Evolutionary conservation across 1,139 yeast genomes (phyloP), one percentile per base, ranked within the genome.

Genomic region (Waltiozyma sp.): DNA sequence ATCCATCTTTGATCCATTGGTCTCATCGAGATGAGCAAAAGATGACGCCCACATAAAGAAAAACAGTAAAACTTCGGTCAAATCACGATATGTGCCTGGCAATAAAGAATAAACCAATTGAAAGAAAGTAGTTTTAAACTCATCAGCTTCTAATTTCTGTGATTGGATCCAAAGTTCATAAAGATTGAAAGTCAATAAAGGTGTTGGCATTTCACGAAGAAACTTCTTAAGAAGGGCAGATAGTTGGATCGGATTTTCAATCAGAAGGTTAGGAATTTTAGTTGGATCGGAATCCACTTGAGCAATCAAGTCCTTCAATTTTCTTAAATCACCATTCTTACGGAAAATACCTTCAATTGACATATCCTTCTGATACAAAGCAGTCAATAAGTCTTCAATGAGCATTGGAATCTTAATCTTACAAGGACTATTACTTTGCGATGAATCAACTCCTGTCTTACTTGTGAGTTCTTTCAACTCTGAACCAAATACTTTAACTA

Each of bases 31-130:
- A 53, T 86, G 91, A 1, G 97, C 85, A 64, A 93, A 93, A 6
- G 97, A 86, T 0, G 97, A 89, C 2, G 89, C 94, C 97, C 98
- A 91, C 61, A 81, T 81, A 60, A 93, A 75, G 61, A 93, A 93
- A 49, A 81, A 80, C 34, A 89, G 69, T 42, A 93, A 66, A 5
- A 89, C 96, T 59, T 93, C 98, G 43, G 89, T 70, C 42, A 87
- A 72, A 59, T 88, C 95, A 43, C 98, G 74, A 58, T 89, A 86
- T 23, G 79, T 72, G 47, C 81, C 70, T 1, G 97, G 97, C 38
- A 93, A 66, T 70, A 91, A 67, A 45, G 94, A 77, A 56, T 88
- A 85, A 3, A 84, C 73, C 47, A 89, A 64, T 50, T 82, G 86
- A 43, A 87, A 64, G 16, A 83, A 63, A 41, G 81, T 62, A 47